Evolutionary conservation across 495 filamentous ascomycete species (phyloP).

Genomic region (Aspergillus indologenus): DNA sequence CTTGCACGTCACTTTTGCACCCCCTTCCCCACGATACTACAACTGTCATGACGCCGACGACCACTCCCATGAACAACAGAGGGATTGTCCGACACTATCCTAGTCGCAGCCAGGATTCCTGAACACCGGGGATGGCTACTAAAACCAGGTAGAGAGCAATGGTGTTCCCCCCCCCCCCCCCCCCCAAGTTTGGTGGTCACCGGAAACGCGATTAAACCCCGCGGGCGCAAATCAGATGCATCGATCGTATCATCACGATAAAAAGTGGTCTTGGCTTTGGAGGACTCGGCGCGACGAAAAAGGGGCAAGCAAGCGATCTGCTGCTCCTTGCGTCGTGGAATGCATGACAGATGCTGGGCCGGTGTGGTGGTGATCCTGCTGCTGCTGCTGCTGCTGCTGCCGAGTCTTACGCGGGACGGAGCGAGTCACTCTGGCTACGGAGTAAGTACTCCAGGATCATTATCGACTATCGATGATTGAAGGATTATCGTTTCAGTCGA

Average conservation of each 20-base stretch:
- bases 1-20: not conserved
- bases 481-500: not conserved
- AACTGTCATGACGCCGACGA: not conserved
- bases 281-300: constrained; percentile 1
- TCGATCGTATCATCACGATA: not conserved
- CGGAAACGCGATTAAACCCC: not conserved
- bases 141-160: no score
- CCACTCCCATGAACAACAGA: no score
- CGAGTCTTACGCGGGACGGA: not conserved
- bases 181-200: no score
- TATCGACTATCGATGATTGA: not conserved
- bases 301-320: constrained; percentile 14
- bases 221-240: not conserved
- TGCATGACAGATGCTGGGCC: constrained; percentile 20
- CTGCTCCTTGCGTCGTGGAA: constrained; percentile 20
- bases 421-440: not conserved
- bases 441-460: no score
- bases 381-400: no score
- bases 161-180: no score
- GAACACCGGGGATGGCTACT: no score
- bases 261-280: not conserved
- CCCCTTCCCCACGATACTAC: not conserved
- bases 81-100: no score
- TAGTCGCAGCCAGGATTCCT: no score
- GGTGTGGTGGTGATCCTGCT: not conserved